Conservation (phyloP, 2,329 filamentous ascomycete species). For the Microcera coccophila region DNA sequence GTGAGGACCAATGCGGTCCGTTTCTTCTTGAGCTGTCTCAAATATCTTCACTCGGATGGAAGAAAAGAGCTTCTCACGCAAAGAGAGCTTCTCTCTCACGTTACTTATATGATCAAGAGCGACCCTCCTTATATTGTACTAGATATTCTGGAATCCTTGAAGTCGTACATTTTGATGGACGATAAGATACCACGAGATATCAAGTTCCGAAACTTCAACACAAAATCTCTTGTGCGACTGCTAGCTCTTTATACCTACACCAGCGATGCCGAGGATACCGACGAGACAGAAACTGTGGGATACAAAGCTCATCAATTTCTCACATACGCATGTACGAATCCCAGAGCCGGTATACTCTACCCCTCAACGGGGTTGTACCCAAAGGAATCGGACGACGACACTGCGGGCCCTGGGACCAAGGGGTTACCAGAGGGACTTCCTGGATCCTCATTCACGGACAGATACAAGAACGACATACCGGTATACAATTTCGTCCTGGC, state of each 20-base stretch:
- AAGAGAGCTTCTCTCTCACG: constrained; percentile 74
- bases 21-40: constrained; percentile 75
- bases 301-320: constrained; percentile 73
- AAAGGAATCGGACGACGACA: constrained; percentile 56
- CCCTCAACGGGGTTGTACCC: constrained; percentile 83
- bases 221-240: constrained; percentile 68
- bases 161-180: constrained; percentile 69
- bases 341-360: constrained; percentile 69
- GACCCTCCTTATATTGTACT: constrained; percentile 72
- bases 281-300: constrained; percentile 51
- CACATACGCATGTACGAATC: constrained; percentile 67
- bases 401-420: constrained; percentile 31
- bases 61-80: constrained; percentile 79
- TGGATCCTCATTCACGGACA: constrained; percentile 65
- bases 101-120: constrained; percentile 73
- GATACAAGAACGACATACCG: constrained; percentile 61
- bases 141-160: constrained; percentile 70
- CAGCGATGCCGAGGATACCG: constrained; percentile 40
- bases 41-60: constrained; percentile 69
- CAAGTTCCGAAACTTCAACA: constrained; percentile 74
- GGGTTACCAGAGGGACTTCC: constrained; percentile 54
- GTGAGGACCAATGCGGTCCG: constrained; percentile 78
- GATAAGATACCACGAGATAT: constrained; percentile 65
- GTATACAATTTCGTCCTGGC: constrained; percentile 77
- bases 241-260: constrained; percentile 66